Percentiles rank a stretch among this genome's conserved stretches.
These are phyloP conservation scores for Helotiales sp. DNA, from an alignment of 2,329 filamentous ascomycete species.

Conservation along the genomic window DNA sequence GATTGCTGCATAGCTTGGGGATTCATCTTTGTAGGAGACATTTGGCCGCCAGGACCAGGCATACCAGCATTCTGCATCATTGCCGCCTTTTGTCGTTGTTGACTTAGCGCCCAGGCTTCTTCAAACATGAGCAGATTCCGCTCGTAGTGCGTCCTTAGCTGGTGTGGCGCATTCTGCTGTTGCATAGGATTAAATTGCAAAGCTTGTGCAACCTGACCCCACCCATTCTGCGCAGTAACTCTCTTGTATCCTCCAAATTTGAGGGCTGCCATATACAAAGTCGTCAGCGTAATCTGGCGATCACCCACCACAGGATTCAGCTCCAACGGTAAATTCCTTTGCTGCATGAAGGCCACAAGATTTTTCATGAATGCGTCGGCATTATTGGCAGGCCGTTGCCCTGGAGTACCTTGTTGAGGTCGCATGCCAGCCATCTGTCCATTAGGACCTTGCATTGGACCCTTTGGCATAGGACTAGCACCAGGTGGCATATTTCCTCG, in stretches of 20 bases:
- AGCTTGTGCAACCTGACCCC: slow-evolving; percentile 69
- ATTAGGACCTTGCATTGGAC: slow-evolving; percentile 56
- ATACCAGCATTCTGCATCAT: slow-evolving; percentile 31
- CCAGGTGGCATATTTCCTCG: slow-evolving; percentile 45
- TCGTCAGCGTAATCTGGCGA: slow-evolving; percentile 71
- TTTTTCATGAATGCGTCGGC: slow-evolving; percentile 66
- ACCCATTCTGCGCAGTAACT: slow-evolving; percentile 68
- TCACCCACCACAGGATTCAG: slow-evolving; percentile 72
- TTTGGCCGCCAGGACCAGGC: slow-evolving; percentile 39
- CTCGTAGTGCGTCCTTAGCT: slow-evolving; percentile 74
- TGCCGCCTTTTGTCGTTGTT: slow-evolving; percentile 43
- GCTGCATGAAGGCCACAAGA: slow-evolving; percentile 74
- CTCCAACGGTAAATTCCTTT: slow-evolving; percentile 72
- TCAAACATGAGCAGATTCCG: slow-evolving; percentile 78
- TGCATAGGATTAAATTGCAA: slow-evolving; percentile 64
- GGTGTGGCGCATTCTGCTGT: slow-evolving; percentile 63
- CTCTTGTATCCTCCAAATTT: slow-evolving; percentile 77
- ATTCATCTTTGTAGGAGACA: slow-evolving; percentile 43
- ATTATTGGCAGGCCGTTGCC: slow-evolving; percentile 20
- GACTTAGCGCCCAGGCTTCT: slow-evolving; percentile 60
- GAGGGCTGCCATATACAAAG: slow-evolving; percentile 75
- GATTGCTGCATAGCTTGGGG: slow-evolving; percentile 53
- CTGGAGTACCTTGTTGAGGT: slow-evolving; percentile 49
- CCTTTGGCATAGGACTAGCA: slow-evolving; percentile 30
- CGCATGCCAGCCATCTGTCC: slow-evolving; percentile 56